Percentiles rank a stretch among this genome's conserved stretches.
These are phyloP conservation scores for Hypholoma sublateritium DNA, from an alignment of 768 basidiomycete species.

Conservation along the genomic window DNA sequence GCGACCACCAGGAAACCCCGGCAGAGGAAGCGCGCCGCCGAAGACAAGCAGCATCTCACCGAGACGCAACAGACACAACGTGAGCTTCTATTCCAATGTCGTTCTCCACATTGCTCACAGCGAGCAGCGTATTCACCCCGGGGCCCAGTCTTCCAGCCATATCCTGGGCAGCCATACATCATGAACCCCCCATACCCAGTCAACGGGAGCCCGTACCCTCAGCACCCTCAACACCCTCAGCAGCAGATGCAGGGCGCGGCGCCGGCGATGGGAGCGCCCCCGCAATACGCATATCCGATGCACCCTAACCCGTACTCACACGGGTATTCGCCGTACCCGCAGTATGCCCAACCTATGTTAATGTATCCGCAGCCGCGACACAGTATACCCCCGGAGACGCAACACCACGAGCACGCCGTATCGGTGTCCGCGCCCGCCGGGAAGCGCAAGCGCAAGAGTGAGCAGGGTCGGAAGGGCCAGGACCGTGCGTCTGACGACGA, in stretches of 20 bases:
- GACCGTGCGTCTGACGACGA: slow-evolving; percentile 60
- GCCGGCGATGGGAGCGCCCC: slow-evolving; percentile 25
- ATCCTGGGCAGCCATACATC: slow-evolving; percentile 54
- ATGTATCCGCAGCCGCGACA: slow-evolving; percentile 57
- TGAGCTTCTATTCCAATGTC: slow-evolving; percentile 20
- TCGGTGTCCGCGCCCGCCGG: slow-evolving; percentile 26
- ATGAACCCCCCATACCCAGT: slow-evolving; percentile 75
- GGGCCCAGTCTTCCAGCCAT: slow-evolving; percentile 51
- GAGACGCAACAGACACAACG: neutral
- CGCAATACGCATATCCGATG: slow-evolving; percentile 57
- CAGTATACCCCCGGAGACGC: slow-evolving; percentile 27
- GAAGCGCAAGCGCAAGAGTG: slow-evolving; percentile 68
- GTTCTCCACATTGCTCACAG: slow-evolving; percentile 19
- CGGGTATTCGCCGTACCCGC: slow-evolving; percentile 60
- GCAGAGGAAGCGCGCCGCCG: slow-evolving; percentile 48
- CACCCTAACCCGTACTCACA: slow-evolving; percentile 55
- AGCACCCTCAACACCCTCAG: slow-evolving; percentile 31
- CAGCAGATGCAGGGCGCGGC: slow-evolving; percentile 31
- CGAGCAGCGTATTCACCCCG: slow-evolving; percentile 20
- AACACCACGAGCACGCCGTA: slow-evolving; percentile 27
- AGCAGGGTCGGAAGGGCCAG: slow-evolving; percentile 35
- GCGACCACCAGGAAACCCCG: slow-evolving; percentile 48
- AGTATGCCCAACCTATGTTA: slow-evolving; percentile 70
- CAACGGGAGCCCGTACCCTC: slow-evolving; percentile 50
- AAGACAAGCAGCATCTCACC: slow-evolving; percentile 7